phyloP scores from a whole-genome alignment of 2,329 filamentous ascomycete species.

The Talaromyces atroroseus region DNA sequence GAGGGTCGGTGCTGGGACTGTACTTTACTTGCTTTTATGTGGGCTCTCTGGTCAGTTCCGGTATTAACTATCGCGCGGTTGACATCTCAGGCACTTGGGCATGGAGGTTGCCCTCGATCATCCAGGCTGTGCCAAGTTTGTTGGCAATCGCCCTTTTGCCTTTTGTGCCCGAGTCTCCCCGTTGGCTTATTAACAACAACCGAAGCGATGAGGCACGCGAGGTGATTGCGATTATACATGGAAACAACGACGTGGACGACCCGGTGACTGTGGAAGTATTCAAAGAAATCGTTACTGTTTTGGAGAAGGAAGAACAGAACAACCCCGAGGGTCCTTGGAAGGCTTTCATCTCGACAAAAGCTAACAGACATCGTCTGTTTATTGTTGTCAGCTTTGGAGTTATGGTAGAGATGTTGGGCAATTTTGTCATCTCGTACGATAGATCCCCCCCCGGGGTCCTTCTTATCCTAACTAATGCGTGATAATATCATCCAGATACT shows the following conservation, averaged over 20 bases:
- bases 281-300: not conserved
- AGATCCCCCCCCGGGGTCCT: not conserved
- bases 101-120: constrained; percentile 19
- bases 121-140: constrained; percentile 10
- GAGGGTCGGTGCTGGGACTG: not conserved
- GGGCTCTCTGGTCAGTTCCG: not conserved
- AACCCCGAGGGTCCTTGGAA: constrained; percentile 47
- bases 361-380: constrained; percentile 60
- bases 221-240: not conserved
- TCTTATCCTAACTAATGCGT: not conserved
- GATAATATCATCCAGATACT: constrained; percentile 15
- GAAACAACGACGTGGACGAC: not conserved
- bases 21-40: not conserved
- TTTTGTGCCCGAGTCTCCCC: constrained; percentile 59
- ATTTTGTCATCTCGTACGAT: constrained; percentile 24
- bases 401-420: constrained; percentile 38
- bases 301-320: constrained; percentile 45
- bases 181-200: constrained; percentile 52
- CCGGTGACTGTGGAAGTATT: not conserved
- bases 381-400: constrained; percentile 60
- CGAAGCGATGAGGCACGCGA: not conserved
- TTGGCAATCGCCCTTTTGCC: constrained; percentile 5
- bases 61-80: not conserved
- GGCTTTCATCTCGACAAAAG: constrained; percentile 58
- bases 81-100: constrained; percentile 20